These are phyloP conservation scores for Closterium sp. DNA, from an alignment of 139 green algal genomes.

Conservation along the genomic window DNA sequence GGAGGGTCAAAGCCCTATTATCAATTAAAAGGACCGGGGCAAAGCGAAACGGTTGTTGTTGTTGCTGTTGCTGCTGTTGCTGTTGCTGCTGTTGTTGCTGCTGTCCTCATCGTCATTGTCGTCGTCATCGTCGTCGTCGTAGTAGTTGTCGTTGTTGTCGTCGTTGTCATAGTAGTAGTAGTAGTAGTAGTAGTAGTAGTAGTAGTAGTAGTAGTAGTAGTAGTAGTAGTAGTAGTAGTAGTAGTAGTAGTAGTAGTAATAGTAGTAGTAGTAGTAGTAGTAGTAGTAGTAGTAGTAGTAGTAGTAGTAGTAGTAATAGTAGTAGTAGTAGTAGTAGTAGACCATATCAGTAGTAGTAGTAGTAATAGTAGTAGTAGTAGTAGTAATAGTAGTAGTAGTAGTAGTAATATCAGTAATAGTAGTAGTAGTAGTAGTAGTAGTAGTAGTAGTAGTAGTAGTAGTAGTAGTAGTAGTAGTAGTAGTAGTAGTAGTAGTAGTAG, in stretches of 20 bases:
- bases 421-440: not conserved
- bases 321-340: not conserved
- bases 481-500: too few species aligned
- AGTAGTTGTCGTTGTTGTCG: not conserved
- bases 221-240: not conserved
- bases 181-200: constrained; percentile 1
- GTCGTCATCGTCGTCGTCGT: not conserved
- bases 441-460: too few species aligned
- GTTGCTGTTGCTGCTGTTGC: too few species aligned
- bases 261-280: not conserved
- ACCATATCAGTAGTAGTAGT: not conserved
- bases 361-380: not conserved
- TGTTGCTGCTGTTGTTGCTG: too few species aligned
- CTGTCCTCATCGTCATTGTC: too few species aligned
- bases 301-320: not conserved
- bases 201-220: constrained; percentile 2
- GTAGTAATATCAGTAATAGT: not conserved
- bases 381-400: not conserved
- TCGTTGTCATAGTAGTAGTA: not conserved
- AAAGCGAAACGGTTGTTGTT: too few species aligned
- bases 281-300: not conserved
- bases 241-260: not conserved
- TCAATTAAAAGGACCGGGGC: too few species aligned
- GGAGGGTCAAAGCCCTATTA: too few species aligned
- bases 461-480: too few species aligned